These are phyloP conservation scores for Rhodosporidiobolus sp. DNA, from an alignment of 768 basidiomycete species.

Conservation along the genomic window DNA sequence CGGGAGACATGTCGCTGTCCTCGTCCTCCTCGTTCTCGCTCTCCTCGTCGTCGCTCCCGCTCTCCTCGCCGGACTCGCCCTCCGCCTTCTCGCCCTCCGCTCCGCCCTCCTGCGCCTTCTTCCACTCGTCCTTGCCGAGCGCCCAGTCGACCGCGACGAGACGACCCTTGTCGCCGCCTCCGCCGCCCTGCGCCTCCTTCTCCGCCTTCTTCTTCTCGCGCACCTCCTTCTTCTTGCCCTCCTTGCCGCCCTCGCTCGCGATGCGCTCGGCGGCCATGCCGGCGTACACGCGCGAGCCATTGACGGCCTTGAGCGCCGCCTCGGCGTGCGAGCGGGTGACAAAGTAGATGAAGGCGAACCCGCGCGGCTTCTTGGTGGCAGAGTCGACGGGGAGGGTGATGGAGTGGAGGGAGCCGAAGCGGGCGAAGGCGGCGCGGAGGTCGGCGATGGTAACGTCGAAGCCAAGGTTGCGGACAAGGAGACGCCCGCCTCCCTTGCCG, in stretches of 20 bases:
- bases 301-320: slow-evolving; percentile 71
- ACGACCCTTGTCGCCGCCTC: slow-evolving; percentile 55
- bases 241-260: slow-evolving; percentile 43
- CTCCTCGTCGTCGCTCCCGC: slow-evolving; percentile 47
- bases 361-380: slow-evolving; percentile 54
- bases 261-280: slow-evolving; percentile 50
- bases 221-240: slow-evolving; percentile 51
- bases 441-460: slow-evolving; percentile 75
- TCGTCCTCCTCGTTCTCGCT: slow-evolving; percentile 54
- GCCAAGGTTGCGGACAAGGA: slow-evolving; percentile 88
- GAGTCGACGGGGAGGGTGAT: slow-evolving; percentile 66
- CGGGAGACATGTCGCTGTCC: slow-evolving; percentile 47
- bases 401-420: slow-evolving; percentile 79
- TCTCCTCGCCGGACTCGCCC: slow-evolving; percentile 44
- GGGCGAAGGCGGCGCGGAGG: slow-evolving; percentile 77
- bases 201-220: slow-evolving; percentile 53
- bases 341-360: slow-evolving; percentile 96
- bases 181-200: slow-evolving; percentile 55
- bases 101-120: slow-evolving; percentile 59
- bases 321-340: slow-evolving; percentile 79
- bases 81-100: slow-evolving; percentile 40
- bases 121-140: slow-evolving; percentile 87
- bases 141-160: slow-evolving; percentile 95
- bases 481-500: slow-evolving; percentile 54
- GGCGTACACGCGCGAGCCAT: slow-evolving; percentile 66